Conservation (phyloP, 2,329 filamentous ascomycete genomes). For the Neopestalotiopsis clavispora region DNA sequence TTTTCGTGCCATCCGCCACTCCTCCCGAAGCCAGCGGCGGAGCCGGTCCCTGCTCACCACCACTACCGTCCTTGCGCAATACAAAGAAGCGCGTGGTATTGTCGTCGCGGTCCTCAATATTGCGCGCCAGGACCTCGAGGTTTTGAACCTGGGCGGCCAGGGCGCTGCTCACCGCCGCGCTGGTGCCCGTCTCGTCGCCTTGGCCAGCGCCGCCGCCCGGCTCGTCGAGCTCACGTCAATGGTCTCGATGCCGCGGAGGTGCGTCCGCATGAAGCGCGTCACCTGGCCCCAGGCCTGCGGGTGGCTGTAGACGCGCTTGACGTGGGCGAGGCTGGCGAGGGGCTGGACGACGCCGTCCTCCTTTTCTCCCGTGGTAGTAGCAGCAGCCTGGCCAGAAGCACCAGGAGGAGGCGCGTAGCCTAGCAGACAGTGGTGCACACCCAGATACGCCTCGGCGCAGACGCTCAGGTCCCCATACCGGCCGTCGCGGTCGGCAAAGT, state of each 20-base stretch:
- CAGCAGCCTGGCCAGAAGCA: not conserved
- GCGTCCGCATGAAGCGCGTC: conserved; percentile 70
- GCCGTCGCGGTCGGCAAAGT: conserved; percentile 76
- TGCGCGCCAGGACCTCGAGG: conserved; percentile 70
- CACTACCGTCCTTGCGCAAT: conserved; percentile 42
- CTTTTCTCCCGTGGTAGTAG: conserved; percentile 40
- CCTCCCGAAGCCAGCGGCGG: not conserved
- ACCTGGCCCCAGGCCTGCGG: conserved; percentile 97
- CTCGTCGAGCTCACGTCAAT: conserved; percentile 85
- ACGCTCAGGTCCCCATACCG: conserved; percentile 73
- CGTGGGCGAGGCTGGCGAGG: conserved; percentile 57
- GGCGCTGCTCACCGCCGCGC: conserved; percentile 78
- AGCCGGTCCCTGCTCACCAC: not conserved
- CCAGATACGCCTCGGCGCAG: conserved; percentile 82
- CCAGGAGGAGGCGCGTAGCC: conserved; percentile 45
- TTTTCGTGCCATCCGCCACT: not conserved
- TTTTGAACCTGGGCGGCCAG: conserved; percentile 73
- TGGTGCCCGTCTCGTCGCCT: conserved; percentile 59
- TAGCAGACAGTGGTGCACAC: conserved; percentile 87
- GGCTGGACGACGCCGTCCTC: conserved; percentile 40
- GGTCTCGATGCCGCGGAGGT: conserved; percentile 76
- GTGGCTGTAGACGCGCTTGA: conserved; percentile 86
- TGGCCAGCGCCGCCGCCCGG: conserved; percentile 79
- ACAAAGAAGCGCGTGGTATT: conserved; percentile 84
- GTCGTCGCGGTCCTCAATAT: conserved; percentile 75